Conservation (phyloP, 345 rosid species). For the Hypericum perforatum region DNA sequence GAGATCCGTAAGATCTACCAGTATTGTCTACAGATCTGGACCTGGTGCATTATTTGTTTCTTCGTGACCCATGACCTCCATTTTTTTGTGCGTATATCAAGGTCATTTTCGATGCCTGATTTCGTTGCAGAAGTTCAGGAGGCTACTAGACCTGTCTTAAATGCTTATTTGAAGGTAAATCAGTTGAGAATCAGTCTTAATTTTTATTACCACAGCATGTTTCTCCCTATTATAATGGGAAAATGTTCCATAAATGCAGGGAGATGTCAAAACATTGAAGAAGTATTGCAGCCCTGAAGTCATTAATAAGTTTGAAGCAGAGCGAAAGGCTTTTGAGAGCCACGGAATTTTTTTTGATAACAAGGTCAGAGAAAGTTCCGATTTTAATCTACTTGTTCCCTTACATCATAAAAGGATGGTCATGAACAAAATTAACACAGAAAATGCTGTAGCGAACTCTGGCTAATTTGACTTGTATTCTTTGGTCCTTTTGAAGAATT, state of each 20-base stretch:
- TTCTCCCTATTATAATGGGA: not conserved
- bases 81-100: constrained; percentile 20
- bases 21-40: constrained; percentile 6
- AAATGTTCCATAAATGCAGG: constrained; percentile 33
- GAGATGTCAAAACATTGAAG: constrained; percentile 55
- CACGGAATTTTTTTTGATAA: constrained; percentile 72
- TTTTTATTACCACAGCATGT: no score
- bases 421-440: no score
- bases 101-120: not conserved
- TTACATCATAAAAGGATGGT: no score
- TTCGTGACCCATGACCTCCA: not conserved
- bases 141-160: not conserved
- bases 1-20: constrained; percentile 68
- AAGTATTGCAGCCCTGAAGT: constrained; percentile 82
- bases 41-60: constrained; percentile 7
- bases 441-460: no score
- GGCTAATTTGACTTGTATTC: no score
- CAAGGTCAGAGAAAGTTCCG: constrained; percentile 37
- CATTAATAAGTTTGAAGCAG: constrained; percentile 64
- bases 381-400: no score
- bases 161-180: not conserved
- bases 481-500: no score
- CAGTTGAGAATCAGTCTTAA: no score
- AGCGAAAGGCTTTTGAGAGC: constrained; percentile 50
- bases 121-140: not conserved